phyloP scores from a whole-genome alignment of 352 stramenopile genomes.

The Phytophthora brassicae region DNA sequence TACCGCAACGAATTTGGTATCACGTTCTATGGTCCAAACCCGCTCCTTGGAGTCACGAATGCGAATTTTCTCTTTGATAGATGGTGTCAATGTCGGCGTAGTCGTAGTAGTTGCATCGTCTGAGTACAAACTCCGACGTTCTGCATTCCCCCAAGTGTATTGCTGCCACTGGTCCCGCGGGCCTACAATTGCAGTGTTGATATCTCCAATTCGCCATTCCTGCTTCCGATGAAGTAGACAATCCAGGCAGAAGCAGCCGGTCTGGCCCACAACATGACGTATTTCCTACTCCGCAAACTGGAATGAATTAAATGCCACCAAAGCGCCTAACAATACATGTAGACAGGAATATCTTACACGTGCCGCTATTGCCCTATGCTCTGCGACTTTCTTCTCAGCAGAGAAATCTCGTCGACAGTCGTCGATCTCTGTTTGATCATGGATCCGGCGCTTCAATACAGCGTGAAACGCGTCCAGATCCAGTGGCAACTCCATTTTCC shows the following conservation, averaged over 20 bases:
- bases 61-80: constrained; percentile 51
- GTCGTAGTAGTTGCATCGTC: constrained; percentile 3
- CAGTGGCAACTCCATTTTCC: constrained; percentile 39
- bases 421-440: constrained; percentile 60
- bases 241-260: constrained; percentile 75
- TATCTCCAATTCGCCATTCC: constrained; percentile 74
- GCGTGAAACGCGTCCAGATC: constrained; percentile 53
- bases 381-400: constrained; percentile 27
- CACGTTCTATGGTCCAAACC: constrained; percentile 47
- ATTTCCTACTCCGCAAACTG: constrained; percentile 29
- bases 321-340: too few relatives aligned
- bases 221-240: constrained; percentile 73
- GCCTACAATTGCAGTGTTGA: constrained; percentile 64
- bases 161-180: constrained; percentile 68
- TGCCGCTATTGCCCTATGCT: constrained; percentile 19
- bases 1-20: constrained; percentile 70
- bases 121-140: constrained; percentile 48
- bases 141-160: constrained; percentile 61
- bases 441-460: constrained; percentile 54
- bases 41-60: constrained; percentile 45
- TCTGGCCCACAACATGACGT: constrained; percentile 60
- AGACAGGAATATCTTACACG: constrained; percentile 6
- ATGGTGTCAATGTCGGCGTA: constrained; percentile 39
- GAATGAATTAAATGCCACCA: not conserved
- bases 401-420: constrained; percentile 23